Evolutionary conservation across 176 grass and related monocot genomes (phyloP).

Genomic region (Thalia dealbata): DNA sequence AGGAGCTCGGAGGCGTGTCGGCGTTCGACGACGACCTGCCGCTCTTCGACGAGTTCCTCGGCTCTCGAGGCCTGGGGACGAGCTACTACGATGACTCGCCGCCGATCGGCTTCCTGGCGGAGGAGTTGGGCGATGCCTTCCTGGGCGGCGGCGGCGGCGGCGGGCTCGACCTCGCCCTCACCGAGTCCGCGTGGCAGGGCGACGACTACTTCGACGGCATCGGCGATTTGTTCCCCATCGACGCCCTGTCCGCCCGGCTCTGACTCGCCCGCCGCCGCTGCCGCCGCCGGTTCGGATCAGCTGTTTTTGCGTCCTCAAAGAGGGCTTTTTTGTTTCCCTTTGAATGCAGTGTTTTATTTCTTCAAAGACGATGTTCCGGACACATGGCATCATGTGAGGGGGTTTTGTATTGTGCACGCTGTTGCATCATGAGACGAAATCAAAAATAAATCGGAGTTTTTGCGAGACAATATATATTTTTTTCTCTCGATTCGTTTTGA

Average conservation of each 20-base stretch:
- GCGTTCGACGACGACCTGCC: slow-evolving; percentile 24
- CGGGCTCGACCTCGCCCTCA: neutral
- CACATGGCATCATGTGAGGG: too few species aligned
- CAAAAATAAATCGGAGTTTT: too few species aligned
- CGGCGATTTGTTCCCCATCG: slow-evolving; percentile 65
- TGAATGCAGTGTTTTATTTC: too few species aligned
- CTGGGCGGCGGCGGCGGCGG: slow-evolving; percentile 5
- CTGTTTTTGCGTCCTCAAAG: too few species aligned
- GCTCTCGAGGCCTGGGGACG: neutral
- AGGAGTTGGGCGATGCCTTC: slow-evolving; percentile 4
- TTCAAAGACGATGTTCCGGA: too few species aligned
- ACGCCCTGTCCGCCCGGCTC: slow-evolving; percentile 27
- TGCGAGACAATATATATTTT: too few species aligned
- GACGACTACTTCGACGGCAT: slow-evolving; percentile 67
- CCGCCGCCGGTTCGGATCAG: too few species aligned
- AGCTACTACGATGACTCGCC: slow-evolving; percentile 17
- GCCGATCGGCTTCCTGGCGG: neutral
- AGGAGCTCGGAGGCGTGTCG: slow-evolving; percentile 1
- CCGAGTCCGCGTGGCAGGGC: slow-evolving; percentile 12
- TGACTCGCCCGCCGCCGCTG: neutral
- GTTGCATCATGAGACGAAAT: too few species aligned
- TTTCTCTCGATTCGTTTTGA: too few species aligned
- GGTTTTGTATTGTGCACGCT: too few species aligned
- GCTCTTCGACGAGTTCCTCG: slow-evolving; percentile 40
- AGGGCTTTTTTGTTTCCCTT: too few species aligned